Evolutionary conservation across 2,329 filamentous ascomycete species (phyloP), one percentile per base, ranked within the genome.

Genomic region (Elsinoe necatrix): DNA sequence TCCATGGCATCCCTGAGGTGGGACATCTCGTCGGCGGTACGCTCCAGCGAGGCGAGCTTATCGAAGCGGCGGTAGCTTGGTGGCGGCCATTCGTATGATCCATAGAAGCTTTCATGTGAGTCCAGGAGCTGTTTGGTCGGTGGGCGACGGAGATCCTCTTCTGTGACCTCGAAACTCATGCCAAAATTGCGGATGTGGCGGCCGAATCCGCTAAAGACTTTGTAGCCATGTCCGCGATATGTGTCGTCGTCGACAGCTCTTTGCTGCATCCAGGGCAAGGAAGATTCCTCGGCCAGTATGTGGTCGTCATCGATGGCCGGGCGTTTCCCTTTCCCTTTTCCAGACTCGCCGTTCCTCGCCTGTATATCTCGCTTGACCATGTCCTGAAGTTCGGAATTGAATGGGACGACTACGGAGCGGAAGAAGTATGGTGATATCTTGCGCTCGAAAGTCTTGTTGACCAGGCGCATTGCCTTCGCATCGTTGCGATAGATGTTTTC

Each of bases 161-260:
- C 80, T 56, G 80, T 77, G n/a, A 87, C 75, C 63, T 87, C 84
- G 59, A 87, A 82, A 21, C 82, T 82, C 65, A 89, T 79, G 4
- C 82, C 85, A 63, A 85, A 86, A 55, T 77, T 78, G 25, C 73
- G 71, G 57, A 88, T 84, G 56, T 81, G 77, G 27, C 72, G 70
- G 9, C 81, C 81, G 66, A 85, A 84, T 14, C 77, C 76, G 61
- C 80, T 69, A 62, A 85, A 84, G 29, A 85, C 77, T 58, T 79
- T 74, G 65, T 84, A 78, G 31, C 82, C 81, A 59, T 80, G 80
- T 31, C 81, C 82, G 57, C 77, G 76, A 62, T 75, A 73, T 57
- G 75, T 72, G 57, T 73, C 70, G 25, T 71, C 70, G 34, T 68
- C 66, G 35, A 66, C 63, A 3, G 66, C 60, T 43, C 62, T 63